phyloP scores from a whole-genome alignment of 1,139 yeast genomes.

The Suzukiozyma palmioleophila region DNA sequence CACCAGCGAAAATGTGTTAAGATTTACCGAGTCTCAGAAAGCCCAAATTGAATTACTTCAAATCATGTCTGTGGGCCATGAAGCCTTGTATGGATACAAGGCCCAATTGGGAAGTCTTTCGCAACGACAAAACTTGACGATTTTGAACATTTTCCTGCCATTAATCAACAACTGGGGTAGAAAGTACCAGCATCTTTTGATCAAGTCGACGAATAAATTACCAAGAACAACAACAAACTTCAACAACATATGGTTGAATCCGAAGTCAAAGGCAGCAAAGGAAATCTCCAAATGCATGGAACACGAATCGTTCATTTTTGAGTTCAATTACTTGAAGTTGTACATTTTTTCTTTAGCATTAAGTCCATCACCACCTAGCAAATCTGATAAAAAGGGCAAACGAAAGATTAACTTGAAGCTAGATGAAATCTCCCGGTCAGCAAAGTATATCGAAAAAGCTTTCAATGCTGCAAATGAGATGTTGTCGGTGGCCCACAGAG shows the following conservation, averaged over 20 bases:
- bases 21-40: conserved; percentile 60
- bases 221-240: conserved; percentile 23
- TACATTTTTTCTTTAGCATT: conserved; percentile 82
- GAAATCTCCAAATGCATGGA: conserved; percentile 47
- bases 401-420: conserved; percentile 40
- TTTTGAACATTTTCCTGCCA: conserved; percentile 70
- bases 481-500: conserved; percentile 65
- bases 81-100: conserved; percentile 67
- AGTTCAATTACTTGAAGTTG: conserved; percentile 76
- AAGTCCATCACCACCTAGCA: conserved; percentile 38
- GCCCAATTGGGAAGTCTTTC: conserved; percentile 51
- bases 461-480: conserved; percentile 82
- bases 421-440: conserved; percentile 69
- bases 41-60: conserved; percentile 79
- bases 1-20: conserved; percentile 22
- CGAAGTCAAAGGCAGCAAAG: conserved; percentile 31
- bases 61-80: conserved; percentile 79
- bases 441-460: conserved; percentile 77
- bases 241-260: conserved; percentile 31
- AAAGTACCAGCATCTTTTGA: conserved; percentile 53
- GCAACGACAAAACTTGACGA: conserved; percentile 66
- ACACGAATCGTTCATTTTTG: conserved; percentile 71
- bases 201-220: conserved; percentile 36
- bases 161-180: conserved; percentile 75
- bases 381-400: conserved; percentile 14